Evolutionary conservation across 2,329 filamentous ascomycete species (phyloP).

Genomic region (Piedraia hortae): DNA sequence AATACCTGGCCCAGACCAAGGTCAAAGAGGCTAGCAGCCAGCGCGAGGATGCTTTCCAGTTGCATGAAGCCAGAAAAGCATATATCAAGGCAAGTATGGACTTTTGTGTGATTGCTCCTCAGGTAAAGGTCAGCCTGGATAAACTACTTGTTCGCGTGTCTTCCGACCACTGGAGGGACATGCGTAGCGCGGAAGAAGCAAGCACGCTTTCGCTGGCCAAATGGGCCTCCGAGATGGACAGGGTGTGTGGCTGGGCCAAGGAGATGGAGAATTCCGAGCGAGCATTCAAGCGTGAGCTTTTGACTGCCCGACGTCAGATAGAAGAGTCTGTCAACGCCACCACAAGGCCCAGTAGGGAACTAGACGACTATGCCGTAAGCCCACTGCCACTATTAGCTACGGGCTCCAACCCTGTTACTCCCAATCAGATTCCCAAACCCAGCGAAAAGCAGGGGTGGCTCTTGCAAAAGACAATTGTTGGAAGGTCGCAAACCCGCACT

Average conservation of each 20-base stretch:
- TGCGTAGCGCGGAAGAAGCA: conserved; percentile 42
- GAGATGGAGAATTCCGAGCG: conserved; percentile 83
- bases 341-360: conserved; percentile 60
- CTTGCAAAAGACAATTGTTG: conserved; percentile 52
- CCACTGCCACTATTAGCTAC: conserved; percentile 58
- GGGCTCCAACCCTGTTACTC: background rate
- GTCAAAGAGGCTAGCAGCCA: conserved; percentile 78
- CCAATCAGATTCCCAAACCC: conserved; percentile 16
- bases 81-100: conserved; percentile 87
- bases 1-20: conserved; percentile 67
- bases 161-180: conserved; percentile 66
- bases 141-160: conserved; percentile 65
- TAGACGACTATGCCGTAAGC: conserved; percentile 75
- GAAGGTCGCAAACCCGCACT: conserved; percentile 60
- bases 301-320: conserved; percentile 52
- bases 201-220: conserved; percentile 32
- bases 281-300: conserved; percentile 55
- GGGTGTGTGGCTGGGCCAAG: conserved; percentile 72
- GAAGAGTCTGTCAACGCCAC: conserved; percentile 45
- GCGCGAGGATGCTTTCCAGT: conserved; percentile 80
- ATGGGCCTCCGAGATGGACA: conserved; percentile 60
- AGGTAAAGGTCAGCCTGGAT: conserved; percentile 60
- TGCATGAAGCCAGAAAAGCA: conserved; percentile 72
- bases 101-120: conserved; percentile 66
- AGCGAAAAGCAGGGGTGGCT: conserved; percentile 85